Percentiles rank a stretch among this genome's conserved stretches.
Conservation (phyloP, 2,329 filamentous ascomycete genomes). For the Exserohilum turcica region DNA sequence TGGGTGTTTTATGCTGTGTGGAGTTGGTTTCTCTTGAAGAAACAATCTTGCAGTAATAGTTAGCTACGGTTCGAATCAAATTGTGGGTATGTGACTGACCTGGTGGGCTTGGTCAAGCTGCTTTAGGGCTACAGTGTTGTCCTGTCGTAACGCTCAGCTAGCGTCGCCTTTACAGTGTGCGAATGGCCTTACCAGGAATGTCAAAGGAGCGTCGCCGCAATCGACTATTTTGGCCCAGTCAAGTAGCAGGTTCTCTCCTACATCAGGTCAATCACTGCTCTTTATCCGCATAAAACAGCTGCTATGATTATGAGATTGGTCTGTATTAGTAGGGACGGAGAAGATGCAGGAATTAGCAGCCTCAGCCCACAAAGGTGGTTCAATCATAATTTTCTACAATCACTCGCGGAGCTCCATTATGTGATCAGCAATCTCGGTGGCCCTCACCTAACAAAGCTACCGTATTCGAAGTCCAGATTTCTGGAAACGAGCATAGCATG, state of each 20-base stretch:
- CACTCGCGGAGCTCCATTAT: not conserved
- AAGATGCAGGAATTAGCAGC: no score
- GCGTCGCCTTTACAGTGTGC: not conserved
- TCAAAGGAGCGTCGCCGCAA: slow-evolving; percentile 60
- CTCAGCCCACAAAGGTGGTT: not conserved
- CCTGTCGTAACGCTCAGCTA: slow-evolving; percentile 33
- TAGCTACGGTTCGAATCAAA: not conserved
- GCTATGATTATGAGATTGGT: no score
- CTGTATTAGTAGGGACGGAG: no score
- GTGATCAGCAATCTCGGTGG: not conserved
- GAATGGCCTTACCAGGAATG: slow-evolving; percentile 48
- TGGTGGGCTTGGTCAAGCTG: slow-evolving; percentile 60
- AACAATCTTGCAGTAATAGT: slow-evolving; percentile 43
- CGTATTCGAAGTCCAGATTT: not conserved
- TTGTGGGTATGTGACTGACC: slow-evolving; percentile 35
- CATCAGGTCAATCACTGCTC: not conserved
- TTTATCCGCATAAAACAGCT: not conserved
- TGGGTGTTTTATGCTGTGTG: slow-evolving; percentile 52
- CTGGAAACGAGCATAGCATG: not conserved
- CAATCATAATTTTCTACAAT: not conserved
- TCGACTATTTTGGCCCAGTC: slow-evolving; percentile 61
- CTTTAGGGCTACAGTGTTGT: slow-evolving; percentile 61
- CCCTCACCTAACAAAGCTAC: not conserved
- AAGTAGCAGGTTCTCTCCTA: slow-evolving; percentile 51
- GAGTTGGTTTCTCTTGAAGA: slow-evolving; percentile 55